Evolutionary conservation across 2,329 filamentous ascomycete species (phyloP).

Genomic region (Apiospora sp.): DNA sequence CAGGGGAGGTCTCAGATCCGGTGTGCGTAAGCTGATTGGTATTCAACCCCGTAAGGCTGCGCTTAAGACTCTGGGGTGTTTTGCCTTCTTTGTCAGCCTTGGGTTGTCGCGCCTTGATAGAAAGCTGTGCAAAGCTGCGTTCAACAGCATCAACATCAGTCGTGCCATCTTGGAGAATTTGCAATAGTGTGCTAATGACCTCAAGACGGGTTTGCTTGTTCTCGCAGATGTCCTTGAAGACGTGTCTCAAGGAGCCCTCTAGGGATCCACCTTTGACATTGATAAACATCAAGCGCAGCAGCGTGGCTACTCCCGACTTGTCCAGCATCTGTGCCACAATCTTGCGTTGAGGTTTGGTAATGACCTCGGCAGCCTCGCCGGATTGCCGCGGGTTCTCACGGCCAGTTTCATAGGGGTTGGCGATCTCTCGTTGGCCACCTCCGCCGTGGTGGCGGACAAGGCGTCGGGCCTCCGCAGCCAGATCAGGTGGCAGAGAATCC

Average conservation of each 20-base stretch:
- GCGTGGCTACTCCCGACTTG: conserved; percentile 92
- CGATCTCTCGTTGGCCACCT: conserved; percentile 36
- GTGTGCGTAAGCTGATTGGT: conserved; percentile 57
- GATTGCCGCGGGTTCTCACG: conserved; percentile 54
- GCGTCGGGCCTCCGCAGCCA: conserved; percentile 85
- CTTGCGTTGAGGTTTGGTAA: conserved; percentile 76
- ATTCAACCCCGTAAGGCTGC: conserved; percentile 69
- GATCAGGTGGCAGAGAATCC: conserved; percentile 82
- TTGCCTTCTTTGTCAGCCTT: conserved; percentile 72
- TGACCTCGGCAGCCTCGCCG: conserved; percentile 40
- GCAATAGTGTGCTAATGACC: conserved; percentile 89
- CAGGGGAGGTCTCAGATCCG: conserved; percentile 88
- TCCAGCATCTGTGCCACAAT: conserved; percentile 96
- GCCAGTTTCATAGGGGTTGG: conserved; percentile 32
- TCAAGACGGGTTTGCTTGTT: conserved; percentile 96
- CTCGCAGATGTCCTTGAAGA: conserved; percentile 91
- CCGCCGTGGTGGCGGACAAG: conserved; percentile 52
- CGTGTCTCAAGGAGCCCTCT: conserved; percentile 82
- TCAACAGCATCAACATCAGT: conserved; percentile 93
- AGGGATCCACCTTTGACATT: conserved; percentile 84
- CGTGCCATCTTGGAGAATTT: conserved; percentile 95
- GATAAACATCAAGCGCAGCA: conserved; percentile 98
- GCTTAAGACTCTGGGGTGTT: conserved; percentile 83
- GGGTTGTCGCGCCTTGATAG: conserved; percentile 85
- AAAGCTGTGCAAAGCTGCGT: conserved; percentile 92